These are phyloP conservation scores for Saccharomycopsis olivae DNA, from an alignment of 805 yeast genomes.

Conservation along the genomic window DNA sequence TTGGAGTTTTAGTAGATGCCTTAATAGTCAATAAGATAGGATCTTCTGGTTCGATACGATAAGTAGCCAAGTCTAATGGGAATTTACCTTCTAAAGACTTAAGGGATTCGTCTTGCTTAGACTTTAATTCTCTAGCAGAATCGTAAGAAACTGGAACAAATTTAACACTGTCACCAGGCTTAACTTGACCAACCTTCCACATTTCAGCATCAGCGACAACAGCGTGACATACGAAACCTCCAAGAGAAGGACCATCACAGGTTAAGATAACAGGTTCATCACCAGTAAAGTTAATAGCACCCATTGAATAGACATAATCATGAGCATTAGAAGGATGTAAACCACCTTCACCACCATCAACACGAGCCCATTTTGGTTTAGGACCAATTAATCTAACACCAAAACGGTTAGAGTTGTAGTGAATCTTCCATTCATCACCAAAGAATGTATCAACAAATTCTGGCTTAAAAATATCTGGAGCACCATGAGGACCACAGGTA, in stretches of 20 bases:
- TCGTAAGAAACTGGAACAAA: constrained; percentile 71
- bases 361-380: constrained; percentile 93
- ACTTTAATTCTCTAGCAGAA: constrained; percentile 55
- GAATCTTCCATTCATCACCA: constrained; percentile 78
- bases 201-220: constrained; percentile 92
- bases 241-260: constrained; percentile 95
- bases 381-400: constrained; percentile 95
- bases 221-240: constrained; percentile 96
- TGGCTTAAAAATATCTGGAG: constrained; percentile 83
- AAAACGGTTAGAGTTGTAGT: constrained; percentile 92
- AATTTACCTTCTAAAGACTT: constrained; percentile 16
- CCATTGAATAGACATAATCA: constrained; percentile 87
- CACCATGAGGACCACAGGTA: constrained; percentile 95
- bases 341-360: constrained; percentile 97
- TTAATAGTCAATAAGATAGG: constrained; percentile 44
- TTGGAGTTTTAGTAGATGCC: constrained; percentile 42
- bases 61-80: constrained; percentile 24
- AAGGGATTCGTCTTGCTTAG: constrained; percentile 47
- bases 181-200: constrained; percentile 98
- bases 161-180: constrained; percentile 80
- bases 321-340: constrained; percentile 98
- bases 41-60: constrained; percentile 35
- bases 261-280: constrained; percentile 97
- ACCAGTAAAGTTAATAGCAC: constrained; percentile 97
- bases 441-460: constrained; percentile 74